Conservation (phyloP, 306 rosid genomes). For the Arachis stenosperma region DNA sequence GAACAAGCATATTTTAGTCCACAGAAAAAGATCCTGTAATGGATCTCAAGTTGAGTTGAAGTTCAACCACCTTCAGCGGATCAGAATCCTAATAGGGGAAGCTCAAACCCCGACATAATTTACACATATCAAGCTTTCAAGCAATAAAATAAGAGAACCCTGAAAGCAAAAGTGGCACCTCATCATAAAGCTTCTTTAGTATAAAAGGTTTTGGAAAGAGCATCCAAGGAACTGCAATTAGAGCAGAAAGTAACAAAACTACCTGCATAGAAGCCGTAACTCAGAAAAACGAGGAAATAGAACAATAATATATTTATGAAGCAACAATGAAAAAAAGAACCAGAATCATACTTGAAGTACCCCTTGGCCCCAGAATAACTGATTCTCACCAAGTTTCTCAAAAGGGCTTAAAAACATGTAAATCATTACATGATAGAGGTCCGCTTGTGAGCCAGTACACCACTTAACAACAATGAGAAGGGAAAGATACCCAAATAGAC, state of each 20-base stretch:
- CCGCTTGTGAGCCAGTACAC: conserved; percentile 91
- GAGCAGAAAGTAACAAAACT: conserved; percentile 69
- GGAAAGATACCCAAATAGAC: conserved; percentile 91
- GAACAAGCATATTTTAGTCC: conserved; percentile 8
- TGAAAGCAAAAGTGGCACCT: conserved; percentile 54
- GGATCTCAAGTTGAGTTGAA: conserved; percentile 3
- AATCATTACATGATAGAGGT: conserved; percentile 95
- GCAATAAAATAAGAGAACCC: conserved; percentile 25
- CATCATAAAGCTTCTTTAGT: conserved; percentile 71
- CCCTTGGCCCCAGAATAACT: conserved; percentile 93
- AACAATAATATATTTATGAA: not conserved
- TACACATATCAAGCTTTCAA: conserved; percentile 14
- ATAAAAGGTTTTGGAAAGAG: conserved; percentile 93
- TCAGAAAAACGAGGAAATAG: conserved; percentile 16
- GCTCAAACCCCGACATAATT: conserved; percentile 5
- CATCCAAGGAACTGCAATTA: conserved; percentile 96
- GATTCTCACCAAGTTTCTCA: conserved; percentile 83
- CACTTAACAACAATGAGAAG: conserved; percentile 87
- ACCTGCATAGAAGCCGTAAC: conserved; percentile 59
- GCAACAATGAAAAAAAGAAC: conserved; percentile 34
- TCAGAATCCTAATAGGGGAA: conserved; percentile 12
- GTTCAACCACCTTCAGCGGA: not conserved
- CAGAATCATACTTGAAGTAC: conserved; percentile 70
- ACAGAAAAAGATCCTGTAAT: conserved; percentile 22
- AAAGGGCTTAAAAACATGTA: conserved; percentile 92